Conservation (phyloP, 2,329 filamentous ascomycete genomes). For the Pseudopyrenochaeta lycopersici region DNA sequence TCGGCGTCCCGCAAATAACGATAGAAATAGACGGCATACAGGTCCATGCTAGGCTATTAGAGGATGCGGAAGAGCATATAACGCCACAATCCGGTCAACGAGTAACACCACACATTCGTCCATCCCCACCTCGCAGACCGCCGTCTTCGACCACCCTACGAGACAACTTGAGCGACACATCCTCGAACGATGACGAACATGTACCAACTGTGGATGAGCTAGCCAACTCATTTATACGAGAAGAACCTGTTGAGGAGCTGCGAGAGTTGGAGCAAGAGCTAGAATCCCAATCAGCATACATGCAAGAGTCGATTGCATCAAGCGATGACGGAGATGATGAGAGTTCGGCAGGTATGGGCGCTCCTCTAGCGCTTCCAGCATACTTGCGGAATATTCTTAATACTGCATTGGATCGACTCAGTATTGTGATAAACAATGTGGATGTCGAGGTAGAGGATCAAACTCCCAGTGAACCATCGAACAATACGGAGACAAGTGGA, state of each 20-base stretch:
- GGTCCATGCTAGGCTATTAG: slow-evolving; percentile 60
- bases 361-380: slow-evolving; percentile 71
- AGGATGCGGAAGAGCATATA: slow-evolving; percentile 16
- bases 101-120: slow-evolving; percentile 9
- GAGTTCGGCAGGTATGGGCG: slow-evolving; percentile 71
- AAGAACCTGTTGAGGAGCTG: slow-evolving; percentile 72
- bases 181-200: slow-evolving; percentile 43
- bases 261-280: slow-evolving; percentile 74
- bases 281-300: slow-evolving; percentile 67
- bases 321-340: slow-evolving; percentile 73
- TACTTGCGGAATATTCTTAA: slow-evolving; percentile 78
- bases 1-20: slow-evolving; percentile 83
- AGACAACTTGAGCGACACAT: slow-evolving; percentile 24
- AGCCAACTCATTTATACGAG: slow-evolving; percentile 79
- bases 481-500: slow-evolving; percentile 58
- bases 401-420: slow-evolving; percentile 75
- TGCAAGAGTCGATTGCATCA: slow-evolving; percentile 66
- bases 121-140: slow-evolving; percentile 9
- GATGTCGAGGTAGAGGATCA: slow-evolving; percentile 71
- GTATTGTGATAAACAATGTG: slow-evolving; percentile 72
- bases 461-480: slow-evolving; percentile 58
- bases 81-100: slow-evolving; percentile 10
- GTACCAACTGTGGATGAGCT: slow-evolving; percentile 76
- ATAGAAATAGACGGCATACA: slow-evolving; percentile 85
- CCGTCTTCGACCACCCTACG: slow-evolving; percentile 17